phyloP scores from a whole-genome alignment of 23 red algal genomes.

The Cyanidium caldarium region DNA sequence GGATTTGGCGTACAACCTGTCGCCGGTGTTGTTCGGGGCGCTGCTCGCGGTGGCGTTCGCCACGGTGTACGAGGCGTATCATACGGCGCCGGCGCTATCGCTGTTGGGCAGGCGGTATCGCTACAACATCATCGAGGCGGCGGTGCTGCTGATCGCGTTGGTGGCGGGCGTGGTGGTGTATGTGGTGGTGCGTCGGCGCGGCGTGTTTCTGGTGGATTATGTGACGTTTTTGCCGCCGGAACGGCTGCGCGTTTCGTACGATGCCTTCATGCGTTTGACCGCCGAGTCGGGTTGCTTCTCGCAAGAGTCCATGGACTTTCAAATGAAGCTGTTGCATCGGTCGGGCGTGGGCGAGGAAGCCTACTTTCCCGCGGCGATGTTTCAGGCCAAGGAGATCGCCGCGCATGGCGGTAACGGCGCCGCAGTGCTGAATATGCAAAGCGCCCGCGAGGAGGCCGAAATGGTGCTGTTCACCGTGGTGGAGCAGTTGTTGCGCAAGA shows the following conservation, averaged over 20 bases:
- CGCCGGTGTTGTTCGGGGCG: slow-evolving; percentile 21
- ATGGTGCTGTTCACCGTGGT: slow-evolving; percentile 62
- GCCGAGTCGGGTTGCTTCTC: slow-evolving; percentile 31
- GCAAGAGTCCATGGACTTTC: slow-evolving; percentile 54
- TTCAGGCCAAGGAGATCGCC: slow-evolving; percentile 31
- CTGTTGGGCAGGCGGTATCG: slow-evolving; percentile 9
- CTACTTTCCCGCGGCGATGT: slow-evolving; percentile 50
- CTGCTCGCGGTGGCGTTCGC: slow-evolving; percentile 20
- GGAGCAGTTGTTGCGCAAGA: slow-evolving; percentile 44
- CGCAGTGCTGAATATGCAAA: slow-evolving; percentile 63
- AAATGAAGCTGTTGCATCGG: slow-evolving; percentile 49
- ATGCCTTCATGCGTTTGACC: slow-evolving; percentile 47
- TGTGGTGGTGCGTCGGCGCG: slow-evolving; percentile 19
- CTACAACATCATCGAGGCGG: slow-evolving; percentile 21
- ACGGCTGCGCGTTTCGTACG: slow-evolving; percentile 19
- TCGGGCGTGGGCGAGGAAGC: slow-evolving; percentile 58
- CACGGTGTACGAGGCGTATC: slow-evolving; percentile 23
- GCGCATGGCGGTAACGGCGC: slow-evolving; percentile 24
- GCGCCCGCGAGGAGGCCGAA: slow-evolving; percentile 74
- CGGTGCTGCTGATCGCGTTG: slow-evolving; percentile 11
- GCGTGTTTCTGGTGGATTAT: slow-evolving; percentile 60
- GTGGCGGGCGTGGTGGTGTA: slow-evolving; percentile 28
- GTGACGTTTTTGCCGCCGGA: slow-evolving; percentile 75
- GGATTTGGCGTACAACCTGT: slow-evolving; percentile 39
- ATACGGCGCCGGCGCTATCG: slow-evolving; percentile 3